phyloP scores from a whole-genome alignment of 345 rosid genomes.

The Alliaria petiolata region DNA sequence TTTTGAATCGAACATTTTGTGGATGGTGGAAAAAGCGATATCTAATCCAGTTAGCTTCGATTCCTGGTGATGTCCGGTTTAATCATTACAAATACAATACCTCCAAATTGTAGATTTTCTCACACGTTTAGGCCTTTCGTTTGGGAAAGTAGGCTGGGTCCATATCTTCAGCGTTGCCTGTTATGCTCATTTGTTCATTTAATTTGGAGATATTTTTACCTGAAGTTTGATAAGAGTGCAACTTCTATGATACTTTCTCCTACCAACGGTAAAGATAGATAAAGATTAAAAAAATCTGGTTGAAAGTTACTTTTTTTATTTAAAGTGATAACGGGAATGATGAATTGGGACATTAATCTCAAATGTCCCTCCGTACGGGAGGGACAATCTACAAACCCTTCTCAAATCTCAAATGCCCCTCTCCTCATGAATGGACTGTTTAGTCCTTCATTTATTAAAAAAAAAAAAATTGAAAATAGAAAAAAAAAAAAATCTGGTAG shows the following conservation, averaged over 20 bases:
- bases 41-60: background rate
- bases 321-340: constrained; percentile 9
- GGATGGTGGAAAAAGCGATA: background rate
- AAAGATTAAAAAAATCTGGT: background rate
- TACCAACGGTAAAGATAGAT: constrained; percentile 29
- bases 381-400: too few relatives aligned
- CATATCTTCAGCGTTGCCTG: background rate
- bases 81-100: background rate
- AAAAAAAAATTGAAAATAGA: too few relatives aligned
- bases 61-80: background rate
- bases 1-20: background rate
- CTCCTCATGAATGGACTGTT: too few relatives aligned
- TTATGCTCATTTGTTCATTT: too few relatives aligned
- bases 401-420: too few relatives aligned
- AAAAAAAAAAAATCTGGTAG: too few relatives aligned
- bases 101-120: background rate
- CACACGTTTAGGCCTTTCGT: background rate
- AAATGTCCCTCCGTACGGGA: too few relatives aligned
- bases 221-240: background rate
- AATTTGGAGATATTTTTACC: background rate
- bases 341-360: too few relatives aligned
- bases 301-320: constrained; percentile 7
- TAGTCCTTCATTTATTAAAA: too few relatives aligned
- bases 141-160: constrained; percentile 13
- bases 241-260: constrained; percentile 12